Evolutionary conservation across 2,329 filamentous ascomycete genomes (phyloP).

Genomic region (Davidsoniella eucalypti): DNA sequence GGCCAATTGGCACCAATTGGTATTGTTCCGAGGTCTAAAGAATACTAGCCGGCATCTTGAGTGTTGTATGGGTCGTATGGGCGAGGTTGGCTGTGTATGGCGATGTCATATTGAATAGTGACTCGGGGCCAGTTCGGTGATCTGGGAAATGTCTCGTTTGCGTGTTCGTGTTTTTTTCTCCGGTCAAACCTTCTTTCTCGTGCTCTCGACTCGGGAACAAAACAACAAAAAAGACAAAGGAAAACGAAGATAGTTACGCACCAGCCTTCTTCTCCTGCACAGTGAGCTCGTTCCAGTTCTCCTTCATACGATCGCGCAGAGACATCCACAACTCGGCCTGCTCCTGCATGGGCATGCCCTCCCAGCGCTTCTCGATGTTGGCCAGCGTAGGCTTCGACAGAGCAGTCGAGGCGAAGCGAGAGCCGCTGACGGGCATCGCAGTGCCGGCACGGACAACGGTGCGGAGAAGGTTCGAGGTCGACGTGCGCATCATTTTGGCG

Average conservation of each 20-base stretch:
- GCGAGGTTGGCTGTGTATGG: background rate
- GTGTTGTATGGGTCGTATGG: background rate
- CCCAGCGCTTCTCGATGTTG: slow-evolving; percentile 99
- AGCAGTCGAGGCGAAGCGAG: slow-evolving; percentile 52
- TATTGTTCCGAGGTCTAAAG: background rate
- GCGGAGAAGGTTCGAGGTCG: slow-evolving; percentile 32
- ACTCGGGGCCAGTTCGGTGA: slow-evolving; percentile 4
- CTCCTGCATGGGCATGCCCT: slow-evolving; percentile 93
- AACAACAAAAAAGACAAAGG: background rate
- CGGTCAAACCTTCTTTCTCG: no score
- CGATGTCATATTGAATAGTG: background rate
- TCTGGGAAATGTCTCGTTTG: no score
- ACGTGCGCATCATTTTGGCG: slow-evolving; percentile 37
- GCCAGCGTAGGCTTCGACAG: slow-evolving; percentile 95
- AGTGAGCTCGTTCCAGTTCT: slow-evolving; percentile 88
- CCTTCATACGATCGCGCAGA: slow-evolving; percentile 96
- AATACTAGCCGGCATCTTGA: background rate
- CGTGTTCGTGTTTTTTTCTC: no score
- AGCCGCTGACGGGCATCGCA: slow-evolving; percentile 25
- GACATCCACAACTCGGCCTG: slow-evolving; percentile 99
- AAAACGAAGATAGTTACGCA: slow-evolving; percentile 35
- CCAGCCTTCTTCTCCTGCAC: slow-evolving; percentile 97
- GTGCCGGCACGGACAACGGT: slow-evolving; percentile 26
- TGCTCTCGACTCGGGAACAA: no score
- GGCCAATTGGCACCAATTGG: background rate